Evolutionary conservation across 768 basidiomycete species (phyloP).

Genomic region (Termitomyces heimii): DNA sequence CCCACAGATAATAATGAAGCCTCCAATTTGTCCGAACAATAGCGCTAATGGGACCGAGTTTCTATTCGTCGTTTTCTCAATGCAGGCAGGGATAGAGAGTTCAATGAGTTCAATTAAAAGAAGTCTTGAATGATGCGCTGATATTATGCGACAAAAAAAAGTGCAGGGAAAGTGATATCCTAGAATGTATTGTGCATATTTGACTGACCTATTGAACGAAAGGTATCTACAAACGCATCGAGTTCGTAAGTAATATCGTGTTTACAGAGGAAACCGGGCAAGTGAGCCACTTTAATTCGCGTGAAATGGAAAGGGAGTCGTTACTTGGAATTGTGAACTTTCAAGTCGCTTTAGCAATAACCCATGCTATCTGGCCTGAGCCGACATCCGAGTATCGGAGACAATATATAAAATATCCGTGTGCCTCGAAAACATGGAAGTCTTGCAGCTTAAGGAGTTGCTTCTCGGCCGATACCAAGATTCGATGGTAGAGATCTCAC

Average conservation of each 20-base stretch:
- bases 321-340: too few relatives aligned
- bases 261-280: neutral
- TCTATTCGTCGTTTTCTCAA: neutral
- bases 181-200: too few relatives aligned
- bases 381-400: neutral
- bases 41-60: too few relatives aligned
- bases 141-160: neutral
- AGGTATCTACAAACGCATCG: neutral
- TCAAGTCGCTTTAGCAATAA: too few relatives aligned
- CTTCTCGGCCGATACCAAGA: neutral
- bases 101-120: neutral
- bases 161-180: neutral
- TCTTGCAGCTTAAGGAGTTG: too few relatives aligned
- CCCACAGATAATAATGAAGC: neutral
- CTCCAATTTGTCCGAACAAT: slow-evolving; percentile 1
- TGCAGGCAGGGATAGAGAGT: neutral
- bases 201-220: too few relatives aligned
- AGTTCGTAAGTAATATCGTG: too few relatives aligned
- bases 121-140: neutral
- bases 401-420: neutral
- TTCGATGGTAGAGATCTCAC: neutral
- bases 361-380: neutral
- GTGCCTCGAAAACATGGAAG: neutral
- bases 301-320: neutral
- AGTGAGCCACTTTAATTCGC: neutral